Evolutionary conservation across 2,329 filamentous ascomycete genomes (phyloP).

Genomic region (Aaosphaeria arxii): DNA sequence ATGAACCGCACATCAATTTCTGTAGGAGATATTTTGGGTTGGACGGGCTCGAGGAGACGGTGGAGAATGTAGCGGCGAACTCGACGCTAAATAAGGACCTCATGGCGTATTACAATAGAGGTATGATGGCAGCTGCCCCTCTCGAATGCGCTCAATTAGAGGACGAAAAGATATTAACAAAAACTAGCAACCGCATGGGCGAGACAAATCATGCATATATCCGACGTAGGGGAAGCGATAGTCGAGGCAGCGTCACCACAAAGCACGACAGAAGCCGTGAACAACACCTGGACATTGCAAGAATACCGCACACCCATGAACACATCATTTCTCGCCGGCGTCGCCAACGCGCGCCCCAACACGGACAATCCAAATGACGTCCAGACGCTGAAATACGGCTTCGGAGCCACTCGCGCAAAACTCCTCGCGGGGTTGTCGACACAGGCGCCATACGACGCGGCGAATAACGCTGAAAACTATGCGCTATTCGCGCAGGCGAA

Average conservation of each 20-base stretch:
- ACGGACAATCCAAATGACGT: slow-evolving; percentile 13
- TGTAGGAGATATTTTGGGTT: slow-evolving; percentile 27
- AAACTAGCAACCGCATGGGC: slow-evolving; percentile 29
- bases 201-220: slow-evolving; percentile 33
- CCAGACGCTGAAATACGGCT: slow-evolving; percentile 28
- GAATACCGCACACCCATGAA: slow-evolving; percentile 25
- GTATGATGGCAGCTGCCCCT: slow-evolving; percentile 4
- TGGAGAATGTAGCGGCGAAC: slow-evolving; percentile 21
- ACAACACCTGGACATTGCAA: slow-evolving; percentile 18
- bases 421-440: slow-evolving; percentile 27
- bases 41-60: slow-evolving; percentile 18
- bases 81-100: slow-evolving; percentile 20
- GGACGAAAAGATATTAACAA: no score
- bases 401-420: slow-evolving; percentile 31
- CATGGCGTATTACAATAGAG: slow-evolving; percentile 32
- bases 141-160: no score
- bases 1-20: slow-evolving; percentile 34
- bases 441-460: slow-evolving; percentile 29
- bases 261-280: slow-evolving; percentile 9
- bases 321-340: slow-evolving; percentile 30
- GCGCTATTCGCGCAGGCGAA: slow-evolving; percentile 30
- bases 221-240: slow-evolving; percentile 24
- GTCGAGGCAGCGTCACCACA: slow-evolving; percentile 15
- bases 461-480: slow-evolving; percentile 35
- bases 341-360: slow-evolving; percentile 23